phyloP scores from a whole-genome alignment of 306 rosid species.

The Pyrus communis region DNA sequence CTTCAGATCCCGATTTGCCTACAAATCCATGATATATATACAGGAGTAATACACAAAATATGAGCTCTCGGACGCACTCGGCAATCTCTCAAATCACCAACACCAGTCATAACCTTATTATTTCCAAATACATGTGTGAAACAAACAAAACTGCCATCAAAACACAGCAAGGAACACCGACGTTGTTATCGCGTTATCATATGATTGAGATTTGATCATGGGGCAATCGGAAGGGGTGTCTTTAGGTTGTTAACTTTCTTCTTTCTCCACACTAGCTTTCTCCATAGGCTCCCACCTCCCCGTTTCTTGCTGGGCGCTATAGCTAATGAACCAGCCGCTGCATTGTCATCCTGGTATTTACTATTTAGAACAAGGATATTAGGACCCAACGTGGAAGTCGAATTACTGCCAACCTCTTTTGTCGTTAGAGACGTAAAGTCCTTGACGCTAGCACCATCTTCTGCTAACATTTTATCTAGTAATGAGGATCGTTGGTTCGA shows the following conservation, averaged over 20 bases:
- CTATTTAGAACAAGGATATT: constrained; percentile 33
- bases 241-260: constrained; percentile 52
- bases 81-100: neutral
- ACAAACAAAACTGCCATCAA: constrained; percentile 21
- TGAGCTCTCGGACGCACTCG: constrained; percentile 5
- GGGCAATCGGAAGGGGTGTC: constrained; percentile 19
- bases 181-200: constrained; percentile 4
- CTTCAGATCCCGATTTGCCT: constrained; percentile 7
- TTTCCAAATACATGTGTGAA: neutral
- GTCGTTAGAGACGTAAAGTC: constrained; percentile 7
- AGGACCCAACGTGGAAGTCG: constrained; percentile 16
- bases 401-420: constrained; percentile 29
- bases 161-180: constrained; percentile 10
- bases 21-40: constrained; percentile 1
- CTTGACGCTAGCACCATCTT: constrained; percentile 36
- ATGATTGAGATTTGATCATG: constrained; percentile 21
- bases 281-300: constrained; percentile 50
- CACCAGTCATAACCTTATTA: neutral
- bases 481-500: constrained; percentile 47
- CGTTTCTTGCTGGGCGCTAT: constrained; percentile 57
- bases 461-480: constrained; percentile 70
- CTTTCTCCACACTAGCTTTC: constrained; percentile 58
- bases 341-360: constrained; percentile 27
- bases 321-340: constrained; percentile 40
- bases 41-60: constrained; percentile 16